A percentile compares a stretch with the other conserved stretches of the same genome.
Evolutionary conservation across 2,329 filamentous ascomycete genomes (phyloP).

Genomic region (Emericellopsis cladophorae): DNA sequence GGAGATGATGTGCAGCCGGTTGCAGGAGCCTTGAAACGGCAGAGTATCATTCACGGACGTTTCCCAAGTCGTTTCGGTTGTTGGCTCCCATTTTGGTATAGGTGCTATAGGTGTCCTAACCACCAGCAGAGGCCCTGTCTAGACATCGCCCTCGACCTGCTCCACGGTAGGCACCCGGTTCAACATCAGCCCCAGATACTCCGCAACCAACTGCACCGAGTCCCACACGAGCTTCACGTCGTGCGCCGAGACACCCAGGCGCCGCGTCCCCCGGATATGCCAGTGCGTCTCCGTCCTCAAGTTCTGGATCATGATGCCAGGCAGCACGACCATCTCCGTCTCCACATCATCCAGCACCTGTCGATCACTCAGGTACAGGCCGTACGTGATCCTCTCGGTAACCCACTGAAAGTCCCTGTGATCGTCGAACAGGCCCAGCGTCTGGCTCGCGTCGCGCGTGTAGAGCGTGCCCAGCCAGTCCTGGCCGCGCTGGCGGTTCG

Average conservation of each 20-base stretch:
- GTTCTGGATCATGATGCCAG: slow-evolving; percentile 46
- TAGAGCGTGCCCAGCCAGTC: slow-evolving; percentile 47
- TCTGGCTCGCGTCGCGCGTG: slow-evolving; percentile 27
- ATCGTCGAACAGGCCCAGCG: slow-evolving; percentile 19
- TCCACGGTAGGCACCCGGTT: slow-evolving; percentile 13
- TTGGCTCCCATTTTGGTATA: no score
- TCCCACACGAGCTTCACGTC: slow-evolving; percentile 14
- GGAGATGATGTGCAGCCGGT: no score
- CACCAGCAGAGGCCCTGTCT: not conserved
- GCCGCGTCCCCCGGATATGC: slow-evolving; percentile 26
- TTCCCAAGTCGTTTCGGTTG: no score
- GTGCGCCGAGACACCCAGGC: slow-evolving; percentile 13
- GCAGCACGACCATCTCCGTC: slow-evolving; percentile 39
- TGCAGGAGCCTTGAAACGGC: no score
- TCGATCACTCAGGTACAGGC: slow-evolving; percentile 43
- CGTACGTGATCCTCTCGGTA: slow-evolving; percentile 42
- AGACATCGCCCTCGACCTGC: slow-evolving; percentile 14
- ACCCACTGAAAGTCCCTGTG: slow-evolving; percentile 34
- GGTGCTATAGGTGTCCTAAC: no score
- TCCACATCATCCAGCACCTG: slow-evolving; percentile 39
- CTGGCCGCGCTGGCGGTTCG: slow-evolving; percentile 37
- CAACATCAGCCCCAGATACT: slow-evolving; percentile 11
- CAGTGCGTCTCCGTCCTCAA: slow-evolving; percentile 36
- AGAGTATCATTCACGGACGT: no score
- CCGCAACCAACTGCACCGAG: slow-evolving; percentile 9